Percentiles rank a stretch among this genome's conserved stretches.
These are phyloP conservation scores for Gossypium sturtianum DNA, from an alignment of 345 rosid genomes.

Conservation along the genomic window DNA sequence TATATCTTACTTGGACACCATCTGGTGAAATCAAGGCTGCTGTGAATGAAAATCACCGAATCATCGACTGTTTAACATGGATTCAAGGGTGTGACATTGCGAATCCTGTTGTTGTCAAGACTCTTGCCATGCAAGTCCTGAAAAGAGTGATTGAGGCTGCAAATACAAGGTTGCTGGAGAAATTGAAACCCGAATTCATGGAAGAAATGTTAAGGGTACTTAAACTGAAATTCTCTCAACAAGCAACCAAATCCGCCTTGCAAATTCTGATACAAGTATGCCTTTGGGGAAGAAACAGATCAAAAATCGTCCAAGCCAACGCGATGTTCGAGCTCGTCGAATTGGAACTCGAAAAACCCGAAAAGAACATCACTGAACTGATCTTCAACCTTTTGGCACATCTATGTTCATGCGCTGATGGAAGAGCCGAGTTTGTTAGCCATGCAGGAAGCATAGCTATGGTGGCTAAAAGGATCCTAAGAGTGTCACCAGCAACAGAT, in stretches of 20 bases:
- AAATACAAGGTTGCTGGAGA: conserved; percentile 18
- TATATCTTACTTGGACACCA: conserved; percentile 25
- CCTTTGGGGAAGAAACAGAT: conserved; percentile 36
- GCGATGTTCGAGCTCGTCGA: conserved; percentile 44
- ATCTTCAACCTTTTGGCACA: conserved; percentile 36
- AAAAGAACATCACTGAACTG: conserved; percentile 39
- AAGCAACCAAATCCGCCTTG: conserved; percentile 33
- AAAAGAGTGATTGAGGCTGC: conserved; percentile 17
- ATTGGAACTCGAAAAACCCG: conserved; percentile 41
- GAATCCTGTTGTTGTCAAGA: conserved; percentile 15
- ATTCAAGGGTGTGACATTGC: conserved; percentile 6
- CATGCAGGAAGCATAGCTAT: conserved; percentile 48
- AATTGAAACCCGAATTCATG: conserved; percentile 29
- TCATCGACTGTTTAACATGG: conserved; percentile 40
- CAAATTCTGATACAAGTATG: conserved; percentile 27
- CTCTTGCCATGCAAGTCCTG: conserved; percentile 24
- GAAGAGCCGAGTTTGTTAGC: conserved; percentile 34
- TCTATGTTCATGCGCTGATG: conserved; percentile 40
- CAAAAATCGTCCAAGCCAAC: conserved; percentile 33
- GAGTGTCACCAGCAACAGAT: conserved; percentile 48
- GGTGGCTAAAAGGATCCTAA: conserved; percentile 41
- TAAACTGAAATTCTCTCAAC: conserved; percentile 22
- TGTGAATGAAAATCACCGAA: conserved; percentile 22
- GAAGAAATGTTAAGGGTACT: conserved; percentile 17
- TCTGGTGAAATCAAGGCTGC: conserved; percentile 24